Evolutionary conservation across 768 basidiomycete species (phyloP), one percentile per base, ranked within the genome.

Genomic region (Lactarius hatsudake): DNA sequence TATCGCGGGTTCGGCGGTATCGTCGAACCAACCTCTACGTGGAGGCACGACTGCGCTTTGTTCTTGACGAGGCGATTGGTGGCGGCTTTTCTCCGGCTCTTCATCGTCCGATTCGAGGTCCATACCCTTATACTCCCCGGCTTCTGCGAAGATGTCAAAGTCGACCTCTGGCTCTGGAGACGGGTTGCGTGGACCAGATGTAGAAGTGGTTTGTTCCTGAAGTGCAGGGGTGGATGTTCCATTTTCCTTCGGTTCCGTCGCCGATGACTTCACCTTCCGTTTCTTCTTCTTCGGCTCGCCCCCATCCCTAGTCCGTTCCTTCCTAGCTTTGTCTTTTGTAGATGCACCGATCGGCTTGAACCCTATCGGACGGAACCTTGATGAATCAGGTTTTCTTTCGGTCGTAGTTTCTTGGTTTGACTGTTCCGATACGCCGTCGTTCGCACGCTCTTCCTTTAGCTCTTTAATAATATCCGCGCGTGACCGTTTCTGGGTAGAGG

Each of bases 71-170:
- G 64, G 40, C 28, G n/a, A 15, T 10, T 10, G 23, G 45, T 54
- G 40, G n/a, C 30, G 34, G 26, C 30, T 59, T 10, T 40, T 26
- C 17, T 62, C 60, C 28, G 61, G 30, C 53, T 34, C 57, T 17
- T 55, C 48, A 20, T 63, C 75, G n/a, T 76, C 75, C 59, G 84
- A 84, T 26, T 81, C 86, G 5, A 84, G 70, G 56, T 85, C 83
- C 8, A 90, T 74, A 1, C 91, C 91, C 61, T 89, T 83, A 73
- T 96, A 97, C 59, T 93, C 92, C 10, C 89, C 94, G 5, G 86
- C 91, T 62, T 80, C 94, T 2, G 86, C 90, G 74, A 97, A 97
- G 53, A 97, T 96, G 73, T 96, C 91, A 51, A 93, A 84, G 61
- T 93, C 68, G 7, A 79, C 76, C 65, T 80, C 79, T 5, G 78